Evolutionary conservation across 2,329 filamentous ascomycete genomes (phyloP).

Genomic region (Chalaropsis ovoidea): DNA sequence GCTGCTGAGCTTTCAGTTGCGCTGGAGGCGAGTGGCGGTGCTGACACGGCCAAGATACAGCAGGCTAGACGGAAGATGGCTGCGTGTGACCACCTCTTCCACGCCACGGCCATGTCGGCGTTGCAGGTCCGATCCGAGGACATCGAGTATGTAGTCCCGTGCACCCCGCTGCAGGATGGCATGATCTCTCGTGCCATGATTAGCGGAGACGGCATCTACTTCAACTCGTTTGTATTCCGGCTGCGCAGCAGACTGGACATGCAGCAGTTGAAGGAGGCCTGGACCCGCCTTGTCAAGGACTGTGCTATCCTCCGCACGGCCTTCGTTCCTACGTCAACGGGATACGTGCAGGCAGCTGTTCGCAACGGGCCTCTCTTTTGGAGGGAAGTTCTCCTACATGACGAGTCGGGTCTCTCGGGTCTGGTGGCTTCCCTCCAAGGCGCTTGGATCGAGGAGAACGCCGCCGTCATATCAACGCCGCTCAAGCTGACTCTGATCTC

Average conservation of each 20-base stretch:
- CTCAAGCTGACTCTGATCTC: conserved; percentile 41
- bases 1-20: conserved; percentile 40
- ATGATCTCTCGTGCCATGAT: conserved; percentile 63
- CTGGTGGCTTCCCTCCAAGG: conserved; percentile 29
- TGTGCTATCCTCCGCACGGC: conserved; percentile 60
- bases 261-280: conserved; percentile 44
- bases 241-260: conserved; percentile 41
- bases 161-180: conserved; percentile 76
- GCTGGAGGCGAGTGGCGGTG: conserved; percentile 28
- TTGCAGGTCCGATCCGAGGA: conserved; percentile 43
- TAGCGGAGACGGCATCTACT: conserved; percentile 52
- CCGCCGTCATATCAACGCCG: conserved; percentile 40
- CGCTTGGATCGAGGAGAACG: conserved; percentile 48
- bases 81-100: conserved; percentile 54
- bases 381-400: conserved; percentile 31
- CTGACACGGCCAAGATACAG: background rate
- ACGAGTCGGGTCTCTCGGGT: background rate
- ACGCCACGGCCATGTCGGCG: conserved; percentile 41
- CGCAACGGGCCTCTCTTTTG: conserved; percentile 38
- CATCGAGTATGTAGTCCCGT: conserved; percentile 68
- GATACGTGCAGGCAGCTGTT: conserved; percentile 63
- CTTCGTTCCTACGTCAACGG: conserved; percentile 64
- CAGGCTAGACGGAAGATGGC: conserved; percentile 48
- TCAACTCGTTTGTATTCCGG: conserved; percentile 60
- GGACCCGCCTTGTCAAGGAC: conserved; percentile 42